Base-by-base conservation (phyloP, 1,284 basidiomycete genomes). In the Cystobasidiaceae sp. region DNA sequence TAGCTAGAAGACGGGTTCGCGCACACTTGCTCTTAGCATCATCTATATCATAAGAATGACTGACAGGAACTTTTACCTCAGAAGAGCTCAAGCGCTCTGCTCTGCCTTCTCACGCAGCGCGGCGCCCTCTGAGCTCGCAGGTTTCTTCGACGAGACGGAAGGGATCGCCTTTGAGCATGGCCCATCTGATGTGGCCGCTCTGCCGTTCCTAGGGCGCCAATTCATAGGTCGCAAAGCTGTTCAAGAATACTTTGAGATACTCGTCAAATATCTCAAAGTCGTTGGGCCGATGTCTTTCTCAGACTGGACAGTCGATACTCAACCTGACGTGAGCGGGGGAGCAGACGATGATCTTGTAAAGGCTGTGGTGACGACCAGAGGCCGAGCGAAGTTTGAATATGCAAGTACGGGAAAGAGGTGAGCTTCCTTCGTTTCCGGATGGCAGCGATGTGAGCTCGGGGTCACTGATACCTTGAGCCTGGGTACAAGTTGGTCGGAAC, bases 161-260 rank as follows among this genome's bases (percentile, higher is more conserved):
- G 51, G 34, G 28, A 41, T 55, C 27, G 51, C 34, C 3, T 55
- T 39, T 17, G 51, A 55, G n/a, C 51, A 55, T 55, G 51, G 51
- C 9, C 51, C 51, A 37, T 21, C n/a, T 37, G 15, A 33, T 15
- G 28, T 55, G 6, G 6, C 28, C 28, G 7, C 17, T 1, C n/a
- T 55, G 15, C 51, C 51, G 28, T 55, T 55, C 37, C 28, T 55
- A 8, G 51, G 51, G 2, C 39, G 33, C 39, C 8, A n/a, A 39
- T 55, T 39, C 34, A 41, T n/a, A 39, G 51, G 51, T 1, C 39
- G 27, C 1, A 19, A 55, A 25, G 28, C 51, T 21, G 43, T 55
- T 13, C 27, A 32, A 21, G 51, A 55, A 4, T 55, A 55, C 21
- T 55, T 55, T 41, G 23, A 55, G 17, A 55, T 55, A 23, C 28